phyloP scores from a whole-genome alignment of 2,329 filamentous ascomycete species.

The Fusarium napiforme region DNA sequence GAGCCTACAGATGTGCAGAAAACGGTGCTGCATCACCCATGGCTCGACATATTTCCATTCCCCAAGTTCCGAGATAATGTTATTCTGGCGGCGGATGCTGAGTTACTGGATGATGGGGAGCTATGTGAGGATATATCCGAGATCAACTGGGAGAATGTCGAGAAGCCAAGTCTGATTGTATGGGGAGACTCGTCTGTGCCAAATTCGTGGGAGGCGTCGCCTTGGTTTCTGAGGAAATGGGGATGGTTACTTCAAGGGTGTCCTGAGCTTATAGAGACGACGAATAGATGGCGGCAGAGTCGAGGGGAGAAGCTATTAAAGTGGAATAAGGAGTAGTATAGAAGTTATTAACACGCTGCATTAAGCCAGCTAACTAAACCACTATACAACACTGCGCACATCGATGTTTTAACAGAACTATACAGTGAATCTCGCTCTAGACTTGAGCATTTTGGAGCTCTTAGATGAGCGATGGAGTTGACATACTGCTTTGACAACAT shows the following conservation, averaged over 20 bases:
- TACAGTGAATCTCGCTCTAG: too few relatives aligned
- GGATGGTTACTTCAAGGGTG: conserved; percentile 18
- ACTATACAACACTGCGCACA: too few relatives aligned
- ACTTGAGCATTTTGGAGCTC: too few relatives aligned
- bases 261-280: conserved; percentile 15
- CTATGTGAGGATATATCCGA: conserved; percentile 10
- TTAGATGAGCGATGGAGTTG: too few relatives aligned
- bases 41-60: conserved; percentile 23
- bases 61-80: conserved; percentile 11
- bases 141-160: neutral
- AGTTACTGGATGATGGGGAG: conserved; percentile 5
- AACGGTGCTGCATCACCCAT: conserved; percentile 4
- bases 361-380: too few relatives aligned
- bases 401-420: too few relatives aligned
- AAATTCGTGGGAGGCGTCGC: conserved; percentile 16
- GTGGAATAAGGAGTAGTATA: neutral
- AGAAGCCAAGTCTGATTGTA: conserved; percentile 19
- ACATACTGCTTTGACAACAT: neutral
- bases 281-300: conserved; percentile 21
- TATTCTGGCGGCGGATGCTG: neutral
- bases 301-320: conserved; percentile 10
- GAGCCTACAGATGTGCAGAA: neutral
- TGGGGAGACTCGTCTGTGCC: conserved; percentile 20
- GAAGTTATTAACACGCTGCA: too few relatives aligned
- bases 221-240: conserved; percentile 21